Conservation (phyloP, 805 yeast species). For the Candida pseudoglaebosa region DNA sequence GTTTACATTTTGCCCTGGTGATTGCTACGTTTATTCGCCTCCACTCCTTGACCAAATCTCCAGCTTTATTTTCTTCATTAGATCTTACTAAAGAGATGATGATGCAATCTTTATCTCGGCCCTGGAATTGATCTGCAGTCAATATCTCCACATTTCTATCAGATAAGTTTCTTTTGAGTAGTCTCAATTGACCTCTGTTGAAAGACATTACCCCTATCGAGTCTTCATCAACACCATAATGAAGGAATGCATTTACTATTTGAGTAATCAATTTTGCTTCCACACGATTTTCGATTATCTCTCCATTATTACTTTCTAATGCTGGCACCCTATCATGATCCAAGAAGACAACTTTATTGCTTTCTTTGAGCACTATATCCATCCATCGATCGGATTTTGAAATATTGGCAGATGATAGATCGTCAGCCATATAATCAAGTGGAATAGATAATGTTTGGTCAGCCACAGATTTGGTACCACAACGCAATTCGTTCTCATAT, state of each 20-base stretch:
- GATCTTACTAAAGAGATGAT: conserved; percentile 87
- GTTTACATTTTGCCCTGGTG: conserved; percentile 82
- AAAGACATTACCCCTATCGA: conserved; percentile 86
- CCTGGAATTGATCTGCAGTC: conserved; percentile 96
- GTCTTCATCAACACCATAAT: conserved; percentile 55
- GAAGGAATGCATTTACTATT: conserved; percentile 53
- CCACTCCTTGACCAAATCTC: conserved; percentile 83
- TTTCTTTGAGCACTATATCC: conserved; percentile 47
- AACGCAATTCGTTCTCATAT: conserved; percentile 69
- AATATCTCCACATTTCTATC: conserved; percentile 59
- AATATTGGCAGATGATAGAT: not conserved
- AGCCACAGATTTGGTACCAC: conserved; percentile 69
- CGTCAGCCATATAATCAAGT: conserved; percentile 8
- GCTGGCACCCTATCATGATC: conserved; percentile 72
- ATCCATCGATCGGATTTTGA: conserved; percentile 50
- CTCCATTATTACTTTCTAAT: conserved; percentile 52
- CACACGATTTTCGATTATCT: conserved; percentile 64
- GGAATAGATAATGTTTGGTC: conserved; percentile 53
- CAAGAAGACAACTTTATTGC: conserved; percentile 66
- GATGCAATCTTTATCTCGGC: conserved; percentile 89
- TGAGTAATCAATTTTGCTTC: conserved; percentile 68
- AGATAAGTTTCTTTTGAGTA: conserved; percentile 31
- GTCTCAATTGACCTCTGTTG: conserved; percentile 67
- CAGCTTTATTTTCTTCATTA: conserved; percentile 60
- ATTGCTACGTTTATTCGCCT: conserved; percentile 91